Evolutionary conservation across 2,329 filamentous ascomycete species (phyloP), one percentile per base, ranked within the genome.

Genomic region (Akanthomyces muscarius): DNA sequence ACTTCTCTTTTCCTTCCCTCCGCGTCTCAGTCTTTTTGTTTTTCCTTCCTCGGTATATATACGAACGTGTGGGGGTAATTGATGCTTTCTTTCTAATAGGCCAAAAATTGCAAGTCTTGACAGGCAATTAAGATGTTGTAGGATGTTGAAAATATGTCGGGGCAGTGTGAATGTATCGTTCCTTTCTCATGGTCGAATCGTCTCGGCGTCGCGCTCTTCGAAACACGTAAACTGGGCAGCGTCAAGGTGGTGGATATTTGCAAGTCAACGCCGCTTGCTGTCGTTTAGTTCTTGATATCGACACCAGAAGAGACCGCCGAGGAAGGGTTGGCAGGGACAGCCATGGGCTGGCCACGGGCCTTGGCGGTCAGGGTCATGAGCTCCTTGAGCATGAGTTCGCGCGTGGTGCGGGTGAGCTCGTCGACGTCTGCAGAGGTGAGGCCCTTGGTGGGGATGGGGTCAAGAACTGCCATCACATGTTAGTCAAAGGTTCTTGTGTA

Each of bases 371-470:
- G 75, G 38, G 72, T 70, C 21, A 85, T 66, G 48, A 89, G 77
- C 71, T 89, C 89, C 67, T 83, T 81, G 66, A 93, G 82, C 92
- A 97, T 96, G 58, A 86, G 75, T 23, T 92, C 88, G 63, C 88
- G 84, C 2, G 89, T 91, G 61, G 82, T 83, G 62, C 82, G 80
- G 57, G 88, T 83, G 51, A 97, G 79, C 64, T 85, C 83, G 68
- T 95, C 89, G 60, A 97, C 91, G 73, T 97, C 92, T 59, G 87
- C 86, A 28, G 89, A 65, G 21, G 85, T 90, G 67, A 96, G 82
- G 60, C 86, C 86, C 67, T 85, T 82, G 13, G 92, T 97, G 55
- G 86, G 81, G 65, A 97, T 92, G 2, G 92, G 91, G 70, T 90
- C 86, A 60, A 97, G 80, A 25, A 97, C 91, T 91, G 66, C 5